A percentile compares a stretch with the other conserved stretches of the same genome.
Evolutionary conservation across 257 asterid genomes (phyloP).

Genomic region (Petrea volubilis): DNA sequence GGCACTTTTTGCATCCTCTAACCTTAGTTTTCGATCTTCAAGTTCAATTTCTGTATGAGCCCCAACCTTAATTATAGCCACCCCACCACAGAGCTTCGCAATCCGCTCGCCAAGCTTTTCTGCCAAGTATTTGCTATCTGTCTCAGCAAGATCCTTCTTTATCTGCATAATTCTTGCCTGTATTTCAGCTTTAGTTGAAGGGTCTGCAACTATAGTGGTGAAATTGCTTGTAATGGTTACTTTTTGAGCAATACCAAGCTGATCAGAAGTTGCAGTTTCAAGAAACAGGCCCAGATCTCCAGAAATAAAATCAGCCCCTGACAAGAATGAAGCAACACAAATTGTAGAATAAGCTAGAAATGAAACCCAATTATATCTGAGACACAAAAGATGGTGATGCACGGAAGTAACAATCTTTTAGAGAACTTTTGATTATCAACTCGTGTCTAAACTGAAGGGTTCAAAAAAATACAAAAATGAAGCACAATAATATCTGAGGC

Average conservation of each 20-base stretch:
- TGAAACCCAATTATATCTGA: neutral
- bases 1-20: conserved; percentile 93
- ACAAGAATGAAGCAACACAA: conserved; percentile 12
- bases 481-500: neutral
- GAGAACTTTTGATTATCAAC: neutral
- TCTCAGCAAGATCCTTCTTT: conserved; percentile 84
- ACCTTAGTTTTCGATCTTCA: conserved; percentile 85
- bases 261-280: conserved; percentile 86
- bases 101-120: conserved; percentile 81
- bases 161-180: conserved; percentile 93
- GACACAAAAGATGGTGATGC: neutral
- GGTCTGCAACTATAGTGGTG: conserved; percentile 87
- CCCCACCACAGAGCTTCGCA: conserved; percentile 94
- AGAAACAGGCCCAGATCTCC: conserved; percentile 87
- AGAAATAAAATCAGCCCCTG: conserved; percentile 96
- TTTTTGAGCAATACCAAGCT: conserved; percentile 94
- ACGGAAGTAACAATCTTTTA: neutral
- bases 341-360: conserved; percentile 14
- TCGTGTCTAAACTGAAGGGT: neutral
- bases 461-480: neutral
- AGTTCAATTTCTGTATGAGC: conserved; percentile 94
- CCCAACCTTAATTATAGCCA: conserved; percentile 84
- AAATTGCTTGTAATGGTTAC: conserved; percentile 62
- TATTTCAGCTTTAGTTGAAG: conserved; percentile 86
- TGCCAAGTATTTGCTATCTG: conserved; percentile 63